Base-by-base conservation (phyloP, 305 asterid genomes). In the Fraxinus baroniana region DNA sequence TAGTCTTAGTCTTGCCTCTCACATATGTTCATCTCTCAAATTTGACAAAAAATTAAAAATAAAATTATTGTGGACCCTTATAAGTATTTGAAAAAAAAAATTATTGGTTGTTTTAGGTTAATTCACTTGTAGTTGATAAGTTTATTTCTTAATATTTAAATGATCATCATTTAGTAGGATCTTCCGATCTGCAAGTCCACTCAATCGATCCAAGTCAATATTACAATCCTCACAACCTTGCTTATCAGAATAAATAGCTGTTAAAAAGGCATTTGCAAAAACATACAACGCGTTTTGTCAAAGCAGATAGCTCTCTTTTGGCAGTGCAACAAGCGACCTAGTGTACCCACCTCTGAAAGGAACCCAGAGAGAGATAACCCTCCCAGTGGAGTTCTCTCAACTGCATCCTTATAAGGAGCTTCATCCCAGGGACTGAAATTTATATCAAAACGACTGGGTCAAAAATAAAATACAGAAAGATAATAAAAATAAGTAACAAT, bases 321-420 rank as follows among this genome's bases (percentile, higher is more conserved):
- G 24, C 76, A 17, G 76, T 15, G 22, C 76, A 5, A 74, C 74
- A 77, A 79, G 79, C 17, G 76, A 66, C 30, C 68, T 35, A 33
- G 79, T 33, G 78, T 71, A 87, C 91, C 73, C 86, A 97, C 98
- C 98, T 94, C 97, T 30, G 97, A 93, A 37, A 94, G 92, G 89
- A 94, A 94, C 66, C 95, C 98, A 84, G 94, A 89, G 83, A 97
- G 90, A 87, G 98, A 91, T 85, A 94, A 75, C 18, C 95, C 96
- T 55, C 93, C 93, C 77, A 85, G 57, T 76, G 93, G 94, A 82
- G 96, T 95, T 89, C 94, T 92, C 87, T 93, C 94, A 5, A 92
- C 97, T 35, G 98, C 99, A 90, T 94, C 97, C 74, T 84, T 91
- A 78, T 94, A 97, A 86, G 98, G 99, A 89, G 91, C 86, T 86